Conservation (phyloP, 495 filamentous ascomycete genomes). For the Trichocladium uniseriatum region DNA sequence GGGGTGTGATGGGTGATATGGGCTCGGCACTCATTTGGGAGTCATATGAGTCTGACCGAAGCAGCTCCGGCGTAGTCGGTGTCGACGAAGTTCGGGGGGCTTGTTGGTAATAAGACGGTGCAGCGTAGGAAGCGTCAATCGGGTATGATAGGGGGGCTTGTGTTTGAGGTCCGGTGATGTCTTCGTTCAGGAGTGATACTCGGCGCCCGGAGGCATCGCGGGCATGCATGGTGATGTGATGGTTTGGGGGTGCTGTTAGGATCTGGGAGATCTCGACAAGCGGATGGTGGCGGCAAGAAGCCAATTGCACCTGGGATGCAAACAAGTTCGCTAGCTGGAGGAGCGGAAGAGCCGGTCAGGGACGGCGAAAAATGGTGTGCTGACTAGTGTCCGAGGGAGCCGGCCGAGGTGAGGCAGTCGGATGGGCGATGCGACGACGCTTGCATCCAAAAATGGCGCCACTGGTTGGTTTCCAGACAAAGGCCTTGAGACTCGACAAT, state of each 20-base stretch:
- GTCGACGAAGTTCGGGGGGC: constrained; percentile 28
- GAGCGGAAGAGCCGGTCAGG: neutral
- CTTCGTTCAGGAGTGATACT: constrained; percentile 48
- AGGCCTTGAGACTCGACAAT: no score
- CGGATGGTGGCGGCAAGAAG: neutral
- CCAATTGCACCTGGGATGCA: neutral
- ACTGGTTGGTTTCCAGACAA: no score
- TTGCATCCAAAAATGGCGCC: no score
- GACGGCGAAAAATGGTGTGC: no score
- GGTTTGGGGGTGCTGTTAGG: constrained; percentile 2
- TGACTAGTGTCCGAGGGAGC: no score
- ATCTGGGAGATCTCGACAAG: neutral
- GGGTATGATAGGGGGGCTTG: constrained; percentile 6
- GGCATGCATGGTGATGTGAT: constrained; percentile 36
- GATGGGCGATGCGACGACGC: no score
- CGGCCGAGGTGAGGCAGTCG: no score
- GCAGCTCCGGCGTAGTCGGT: constrained; percentile 40
- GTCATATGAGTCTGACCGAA: constrained; percentile 46
- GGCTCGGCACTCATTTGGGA: constrained; percentile 42
- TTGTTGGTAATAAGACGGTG: constrained; percentile 1
- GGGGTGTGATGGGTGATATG: constrained; percentile 40
- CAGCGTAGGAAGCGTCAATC: neutral
- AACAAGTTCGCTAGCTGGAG: neutral
- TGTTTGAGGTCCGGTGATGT: constrained; percentile 16
- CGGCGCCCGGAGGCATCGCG: constrained; percentile 41